Percentiles rank a stretch among this genome's conserved stretches.
phyloP scores from a whole-genome alignment of 1,139 yeast species.

The Lodderomyces parapsilosis region DNA sequence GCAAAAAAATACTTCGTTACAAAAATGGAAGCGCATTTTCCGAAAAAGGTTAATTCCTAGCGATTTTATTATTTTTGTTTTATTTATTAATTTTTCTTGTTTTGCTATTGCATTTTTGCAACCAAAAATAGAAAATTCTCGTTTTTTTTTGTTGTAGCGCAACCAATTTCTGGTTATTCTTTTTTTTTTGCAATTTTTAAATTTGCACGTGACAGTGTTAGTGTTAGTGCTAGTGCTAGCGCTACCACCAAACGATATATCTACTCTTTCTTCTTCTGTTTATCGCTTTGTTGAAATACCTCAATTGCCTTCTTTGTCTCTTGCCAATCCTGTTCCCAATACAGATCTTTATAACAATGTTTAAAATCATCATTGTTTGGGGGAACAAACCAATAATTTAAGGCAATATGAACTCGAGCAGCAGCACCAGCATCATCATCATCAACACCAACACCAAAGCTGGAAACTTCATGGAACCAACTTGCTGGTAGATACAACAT shows the following conservation, averaged over 20 bases:
- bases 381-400: constrained; percentile 75
- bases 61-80: not conserved
- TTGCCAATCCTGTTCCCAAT: constrained; percentile 52
- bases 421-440: constrained; percentile 15
- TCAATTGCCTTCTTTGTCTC: constrained; percentile 15
- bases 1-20: not conserved
- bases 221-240: not conserved
- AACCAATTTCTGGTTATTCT: no score
- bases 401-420: constrained; percentile 58
- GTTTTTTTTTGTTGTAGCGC: not conserved
- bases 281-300: not conserved
- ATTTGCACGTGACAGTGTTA: no score
- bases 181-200: constrained; percentile 1
- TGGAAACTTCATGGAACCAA: constrained; percentile 80
- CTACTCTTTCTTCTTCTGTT: not conserved
- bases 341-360: constrained; percentile 43
- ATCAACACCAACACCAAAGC: constrained; percentile 44
- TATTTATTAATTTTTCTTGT: not conserved
- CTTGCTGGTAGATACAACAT: constrained; percentile 73
- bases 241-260: no score
- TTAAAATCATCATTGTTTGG: constrained; percentile 38
- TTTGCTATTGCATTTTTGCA: constrained; percentile 1
- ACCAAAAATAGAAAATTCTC: not conserved
- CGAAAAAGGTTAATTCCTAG: not conserved
- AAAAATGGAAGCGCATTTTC: not conserved